Conservation (phyloP, 495 filamentous ascomycete genomes). For the Beverwykella pulmonaria region DNA sequence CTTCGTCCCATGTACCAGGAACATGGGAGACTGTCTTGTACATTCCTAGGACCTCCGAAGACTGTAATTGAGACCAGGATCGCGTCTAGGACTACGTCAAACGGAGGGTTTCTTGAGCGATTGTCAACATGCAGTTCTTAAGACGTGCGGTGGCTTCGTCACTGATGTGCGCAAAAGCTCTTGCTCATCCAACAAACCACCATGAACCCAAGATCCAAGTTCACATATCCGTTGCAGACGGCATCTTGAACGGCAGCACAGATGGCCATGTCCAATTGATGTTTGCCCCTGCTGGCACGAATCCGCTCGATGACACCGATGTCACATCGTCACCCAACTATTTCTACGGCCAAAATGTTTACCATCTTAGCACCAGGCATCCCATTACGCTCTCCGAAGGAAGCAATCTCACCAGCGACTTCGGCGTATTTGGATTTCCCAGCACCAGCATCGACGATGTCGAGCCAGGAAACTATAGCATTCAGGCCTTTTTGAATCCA, state of each 20-base stretch:
- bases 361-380: neutral
- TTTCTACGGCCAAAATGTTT: constrained; percentile 36
- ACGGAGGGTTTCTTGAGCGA: no score
- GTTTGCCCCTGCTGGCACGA: constrained; percentile 28
- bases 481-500: constrained; percentile 31
- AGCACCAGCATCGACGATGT: constrained; percentile 20
- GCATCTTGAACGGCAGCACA: constrained; percentile 23
- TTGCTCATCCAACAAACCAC: no score
- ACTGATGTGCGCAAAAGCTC: no score
- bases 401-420: neutral
- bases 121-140: no score
- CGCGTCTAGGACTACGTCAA: no score
- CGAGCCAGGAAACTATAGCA: constrained; percentile 22
- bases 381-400: constrained; percentile 25
- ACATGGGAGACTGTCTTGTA: no score
- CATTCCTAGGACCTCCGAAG: no score
- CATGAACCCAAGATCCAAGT: neutral
- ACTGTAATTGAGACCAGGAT: no score
- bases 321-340: constrained; percentile 28
- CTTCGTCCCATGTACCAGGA: no score
- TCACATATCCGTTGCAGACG: constrained; percentile 31
- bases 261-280: constrained; percentile 29
- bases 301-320: constrained; percentile 34
- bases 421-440: constrained; percentile 28
- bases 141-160: no score